A percentile compares a stretch with the other conserved stretches of the same genome.
Evolutionary conservation across 2,329 filamentous ascomycete genomes (phyloP).

Genomic region (Daldinia sp.): DNA sequence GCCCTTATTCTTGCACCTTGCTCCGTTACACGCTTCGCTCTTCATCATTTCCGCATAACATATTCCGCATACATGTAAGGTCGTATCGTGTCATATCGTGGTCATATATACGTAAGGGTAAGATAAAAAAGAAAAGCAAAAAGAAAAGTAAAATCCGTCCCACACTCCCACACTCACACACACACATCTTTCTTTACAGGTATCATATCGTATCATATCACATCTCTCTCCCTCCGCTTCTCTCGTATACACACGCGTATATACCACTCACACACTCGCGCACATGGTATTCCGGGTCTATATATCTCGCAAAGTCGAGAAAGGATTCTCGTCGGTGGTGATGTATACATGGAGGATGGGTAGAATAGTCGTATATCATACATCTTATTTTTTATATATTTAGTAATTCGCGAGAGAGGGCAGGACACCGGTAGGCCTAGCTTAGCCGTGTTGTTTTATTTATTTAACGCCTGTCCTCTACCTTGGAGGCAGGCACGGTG

Average conservation of each 20-base stretch:
- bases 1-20: background rate
- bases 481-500: conserved; percentile 28
- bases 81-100: conserved; percentile 1
- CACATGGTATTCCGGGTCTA: background rate
- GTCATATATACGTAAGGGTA: conserved; percentile 7
- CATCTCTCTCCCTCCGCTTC: background rate
- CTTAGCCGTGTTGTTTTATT: background rate
- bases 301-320: background rate
- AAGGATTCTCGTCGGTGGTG: background rate
- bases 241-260: background rate
- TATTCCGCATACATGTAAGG: conserved; percentile 3
- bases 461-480: background rate
- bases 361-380: background rate
- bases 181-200: conserved; percentile 2
- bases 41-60: background rate
- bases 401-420: background rate
- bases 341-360: background rate
- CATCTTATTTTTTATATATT: background rate
- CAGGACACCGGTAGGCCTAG: background rate
- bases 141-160: background rate
- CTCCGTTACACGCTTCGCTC: conserved; percentile 9
- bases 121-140: background rate
- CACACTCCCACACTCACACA: background rate
- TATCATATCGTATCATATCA: conserved; percentile 4
- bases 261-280: background rate